A percentile compares a stretch with the other conserved stretches of the same genome.
These are phyloP conservation scores for Globisporangium camurandrum DNA, from an alignment of 352 stramenopile species.

Conservation along the genomic window DNA sequence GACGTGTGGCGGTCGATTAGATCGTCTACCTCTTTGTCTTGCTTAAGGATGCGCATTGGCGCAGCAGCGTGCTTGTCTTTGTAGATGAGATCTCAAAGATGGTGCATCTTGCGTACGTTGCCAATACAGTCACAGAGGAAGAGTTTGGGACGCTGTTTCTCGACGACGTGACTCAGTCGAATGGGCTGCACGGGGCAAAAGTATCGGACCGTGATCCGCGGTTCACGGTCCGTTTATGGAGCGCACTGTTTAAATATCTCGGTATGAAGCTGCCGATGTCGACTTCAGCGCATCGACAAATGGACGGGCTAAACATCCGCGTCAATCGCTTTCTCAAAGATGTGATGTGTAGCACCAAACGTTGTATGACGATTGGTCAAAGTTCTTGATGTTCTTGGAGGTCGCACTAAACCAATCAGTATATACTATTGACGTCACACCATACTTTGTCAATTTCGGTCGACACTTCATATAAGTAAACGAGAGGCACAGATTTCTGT, in stretches of 20 bases:
- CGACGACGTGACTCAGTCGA: slow-evolving; percentile 9
- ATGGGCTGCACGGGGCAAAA: not conserved
- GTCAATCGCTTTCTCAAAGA: slow-evolving; percentile 18
- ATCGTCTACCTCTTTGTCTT: not conserved
- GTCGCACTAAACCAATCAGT: not conserved
- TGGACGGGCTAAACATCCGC: slow-evolving; percentile 21
- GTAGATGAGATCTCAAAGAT: not conserved
- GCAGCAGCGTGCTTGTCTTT: not conserved
- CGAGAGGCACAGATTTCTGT: not conserved
- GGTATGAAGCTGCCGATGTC: slow-evolving; percentile 18
- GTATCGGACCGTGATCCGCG: not conserved
- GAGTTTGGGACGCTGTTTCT: not conserved
- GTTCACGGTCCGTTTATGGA: not conserved
- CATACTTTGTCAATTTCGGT: not conserved
- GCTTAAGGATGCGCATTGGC: not conserved
- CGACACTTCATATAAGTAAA: not conserved
- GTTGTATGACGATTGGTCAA: not conserved
- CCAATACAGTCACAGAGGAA: not conserved
- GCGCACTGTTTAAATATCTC: slow-evolving; percentile 10
- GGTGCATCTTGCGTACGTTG: not conserved
- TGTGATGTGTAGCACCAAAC: slow-evolving; percentile 12
- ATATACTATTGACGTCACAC: not conserved
- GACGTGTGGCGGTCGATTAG: not conserved
- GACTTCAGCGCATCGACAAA: slow-evolving; percentile 12
- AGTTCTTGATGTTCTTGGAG: not conserved